Conservation (phyloP, 2,329 filamentous ascomycete genomes). For the Dryadomyces sulphureus region DNA sequence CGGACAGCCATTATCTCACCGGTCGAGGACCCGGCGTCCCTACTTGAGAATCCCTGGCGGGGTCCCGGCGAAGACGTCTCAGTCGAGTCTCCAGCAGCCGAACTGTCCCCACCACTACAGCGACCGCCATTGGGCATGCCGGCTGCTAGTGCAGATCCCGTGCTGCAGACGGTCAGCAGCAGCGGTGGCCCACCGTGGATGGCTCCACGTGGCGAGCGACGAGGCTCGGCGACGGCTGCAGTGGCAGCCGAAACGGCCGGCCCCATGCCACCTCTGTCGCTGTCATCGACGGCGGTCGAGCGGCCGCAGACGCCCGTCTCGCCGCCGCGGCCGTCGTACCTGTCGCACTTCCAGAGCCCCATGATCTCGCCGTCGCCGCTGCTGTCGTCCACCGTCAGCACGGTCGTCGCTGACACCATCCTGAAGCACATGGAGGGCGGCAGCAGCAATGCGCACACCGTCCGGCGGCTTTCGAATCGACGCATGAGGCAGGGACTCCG, state of each 20-base stretch:
- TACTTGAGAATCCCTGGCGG: slow-evolving; percentile 30
- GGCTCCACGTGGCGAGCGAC: not conserved
- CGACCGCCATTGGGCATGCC: slow-evolving; percentile 8
- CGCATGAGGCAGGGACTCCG: slow-evolving; percentile 35
- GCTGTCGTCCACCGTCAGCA: slow-evolving; percentile 41
- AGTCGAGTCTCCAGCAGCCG: not conserved
- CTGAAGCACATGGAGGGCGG: slow-evolving; percentile 23
- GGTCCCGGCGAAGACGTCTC: not conserved
- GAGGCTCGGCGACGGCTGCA: not conserved
- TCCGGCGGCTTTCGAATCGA: slow-evolving; percentile 28
- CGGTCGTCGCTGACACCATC: slow-evolving; percentile 41
- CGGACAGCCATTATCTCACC: not conserved
- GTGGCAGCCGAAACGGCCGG: not conserved
- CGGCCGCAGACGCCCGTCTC: slow-evolving; percentile 14
- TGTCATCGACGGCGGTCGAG: slow-evolving; percentile 14
- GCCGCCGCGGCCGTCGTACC: slow-evolving; percentile 16
- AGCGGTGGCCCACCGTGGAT: not conserved
- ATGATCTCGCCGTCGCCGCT: slow-evolving; percentile 44
- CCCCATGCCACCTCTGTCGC: not conserved
- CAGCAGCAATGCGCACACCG: slow-evolving; percentile 17
- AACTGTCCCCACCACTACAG: too few relatives aligned
- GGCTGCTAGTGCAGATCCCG: slow-evolving; percentile 15
- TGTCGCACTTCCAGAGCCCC: slow-evolving; percentile 27
- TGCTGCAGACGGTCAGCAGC: slow-evolving; percentile 5
- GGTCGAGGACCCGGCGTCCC: slow-evolving; percentile 16